Conservation (phyloP, 148 eudicot genomes). For the Cornus florida region DNA sequence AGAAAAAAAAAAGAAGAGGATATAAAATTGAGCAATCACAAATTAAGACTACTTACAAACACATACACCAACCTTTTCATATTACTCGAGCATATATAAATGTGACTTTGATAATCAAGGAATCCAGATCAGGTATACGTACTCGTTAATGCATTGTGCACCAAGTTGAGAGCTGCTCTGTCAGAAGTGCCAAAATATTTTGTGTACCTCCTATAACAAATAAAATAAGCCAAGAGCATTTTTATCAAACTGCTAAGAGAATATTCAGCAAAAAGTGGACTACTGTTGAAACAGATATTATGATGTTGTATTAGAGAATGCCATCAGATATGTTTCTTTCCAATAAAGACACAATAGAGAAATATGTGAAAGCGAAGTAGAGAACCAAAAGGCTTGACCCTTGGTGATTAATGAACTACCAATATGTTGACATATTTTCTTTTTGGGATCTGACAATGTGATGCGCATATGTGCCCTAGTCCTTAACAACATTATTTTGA, state of each 20-base stretch:
- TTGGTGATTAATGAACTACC: background rate
- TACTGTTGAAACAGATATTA: background rate
- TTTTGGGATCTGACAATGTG: background rate
- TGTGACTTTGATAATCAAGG: background rate
- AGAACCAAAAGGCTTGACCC: background rate
- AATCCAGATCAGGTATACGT: constrained; percentile 26
- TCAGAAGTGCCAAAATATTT: constrained; percentile 89
- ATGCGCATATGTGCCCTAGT: background rate
- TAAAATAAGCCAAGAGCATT: constrained; percentile 2
- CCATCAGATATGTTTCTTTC: too few relatives aligned
- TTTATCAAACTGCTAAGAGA: constrained; percentile 6
- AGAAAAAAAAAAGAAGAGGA: constrained; percentile 3
- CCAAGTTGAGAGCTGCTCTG: constrained; percentile 78
- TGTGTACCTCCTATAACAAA: constrained; percentile 77
- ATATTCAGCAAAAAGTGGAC: background rate
- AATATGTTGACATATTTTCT: background rate
- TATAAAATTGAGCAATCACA: background rate
- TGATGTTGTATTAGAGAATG: background rate
- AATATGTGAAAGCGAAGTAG: background rate
- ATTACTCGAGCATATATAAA: background rate
- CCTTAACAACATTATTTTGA: background rate
- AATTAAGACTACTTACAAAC: background rate
- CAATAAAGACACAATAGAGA: background rate
- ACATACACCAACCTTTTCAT: background rate
- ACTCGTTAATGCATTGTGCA: constrained; percentile 90